Evolutionary conservation across 1,284 basidiomycete species (phyloP), one percentile per base, ranked within the genome.

Genomic region (Coriolopsis trogii): DNA sequence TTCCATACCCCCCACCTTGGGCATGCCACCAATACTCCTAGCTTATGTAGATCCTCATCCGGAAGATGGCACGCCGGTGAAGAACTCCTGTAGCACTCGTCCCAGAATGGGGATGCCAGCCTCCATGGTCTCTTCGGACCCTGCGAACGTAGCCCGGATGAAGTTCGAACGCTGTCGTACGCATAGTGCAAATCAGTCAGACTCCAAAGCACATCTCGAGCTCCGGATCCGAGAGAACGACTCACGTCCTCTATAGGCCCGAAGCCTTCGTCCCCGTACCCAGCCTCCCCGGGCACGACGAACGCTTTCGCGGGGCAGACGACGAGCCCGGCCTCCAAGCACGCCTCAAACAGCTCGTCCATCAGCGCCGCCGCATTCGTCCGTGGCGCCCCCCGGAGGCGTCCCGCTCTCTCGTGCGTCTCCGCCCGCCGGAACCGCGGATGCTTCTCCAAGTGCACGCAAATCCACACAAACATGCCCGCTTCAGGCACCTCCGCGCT

Each of bases 381-480:
- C 49, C 53, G 55, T 4, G 60, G 48, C n/a, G 7, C 13, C 18
- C 15, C 13, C 18, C 44, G 3, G 26, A 30, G 37, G 25, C 18
- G 7, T 36, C 36, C 15, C 28, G 18, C 20, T 23, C 21, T 4
- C 40, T 31, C 29, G 36, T 42, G 31, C 21, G 21, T 49, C 18
- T 18, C 6, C 20, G 45, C 45, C 3, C 37, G 18, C 25, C 46
- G 41, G 50, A 63, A 73, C 4, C 69, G 63, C 34, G 71, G 70
- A 53, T 75, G 73, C 33, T 59, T 59, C 39, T 67, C 59, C 36
- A 73, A 23, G 53, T 68, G 56, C 21, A 75, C 61, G 36, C 64
- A 61, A 45, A 71, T 63, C 71, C 71, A 73, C 38, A 71, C 56
- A 60, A 77, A 77, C 75, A 77, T 77, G 23, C 74, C 75, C 16